A percentile compares a stretch with the other conserved stretches of the same genome.
Conservation (phyloP, 2,329 filamentous ascomycete species). For the Tricladium varicosporioides region DNA sequence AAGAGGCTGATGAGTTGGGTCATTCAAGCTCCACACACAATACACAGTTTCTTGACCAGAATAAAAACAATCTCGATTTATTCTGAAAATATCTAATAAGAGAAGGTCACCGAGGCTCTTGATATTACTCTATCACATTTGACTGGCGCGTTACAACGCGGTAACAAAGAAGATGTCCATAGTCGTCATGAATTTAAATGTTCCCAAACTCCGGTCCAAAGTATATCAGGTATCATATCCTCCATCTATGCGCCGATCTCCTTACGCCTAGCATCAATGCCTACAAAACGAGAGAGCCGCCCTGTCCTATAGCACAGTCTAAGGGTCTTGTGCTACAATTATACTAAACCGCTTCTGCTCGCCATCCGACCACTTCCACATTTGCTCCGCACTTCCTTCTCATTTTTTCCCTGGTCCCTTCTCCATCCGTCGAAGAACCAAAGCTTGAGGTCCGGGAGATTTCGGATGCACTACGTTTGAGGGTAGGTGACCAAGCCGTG, state of each 20-base stretch:
- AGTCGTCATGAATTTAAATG: background rate
- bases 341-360: constrained; percentile 29
- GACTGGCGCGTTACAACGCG: too few species aligned
- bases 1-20: too few species aligned
- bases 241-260: constrained; percentile 29
- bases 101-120: too few species aligned
- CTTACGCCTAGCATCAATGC: constrained; percentile 16
- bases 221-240: constrained; percentile 17
- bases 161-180: too few species aligned
- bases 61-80: background rate
- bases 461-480: constrained; percentile 53
- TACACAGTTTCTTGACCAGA: too few species aligned
- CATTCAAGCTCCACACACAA: too few species aligned
- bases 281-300: background rate
- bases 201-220: constrained; percentile 11
- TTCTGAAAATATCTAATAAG: background rate
- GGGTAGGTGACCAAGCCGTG: constrained; percentile 25
- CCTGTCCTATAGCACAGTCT: constrained; percentile 6
- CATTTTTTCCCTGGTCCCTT: constrained; percentile 27
- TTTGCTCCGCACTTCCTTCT: constrained; percentile 22
- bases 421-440: constrained; percentile 37
- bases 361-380: constrained; percentile 28
- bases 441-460: constrained; percentile 50
- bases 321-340: background rate
- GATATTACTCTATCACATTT: background rate